Percentiles rank a stretch among this genome's conserved stretches.
phyloP scores from a whole-genome alignment of 768 basidiomycete species.

The Galerina sulciceps region DNA sequence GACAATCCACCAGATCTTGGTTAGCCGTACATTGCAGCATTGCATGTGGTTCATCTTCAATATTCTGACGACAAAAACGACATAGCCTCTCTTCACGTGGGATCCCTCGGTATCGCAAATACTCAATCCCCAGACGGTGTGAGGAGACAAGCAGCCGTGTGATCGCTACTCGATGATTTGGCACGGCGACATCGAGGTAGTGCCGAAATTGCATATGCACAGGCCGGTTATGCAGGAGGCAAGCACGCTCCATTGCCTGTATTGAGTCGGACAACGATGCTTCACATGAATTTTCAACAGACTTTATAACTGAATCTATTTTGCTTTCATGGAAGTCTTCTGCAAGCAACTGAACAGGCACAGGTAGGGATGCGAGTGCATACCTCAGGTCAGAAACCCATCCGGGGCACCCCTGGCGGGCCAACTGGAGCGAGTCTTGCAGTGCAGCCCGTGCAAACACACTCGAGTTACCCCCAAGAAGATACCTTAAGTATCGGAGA shows the following conservation, averaged over 20 bases:
- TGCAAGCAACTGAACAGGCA: not conserved
- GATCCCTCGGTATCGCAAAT: not conserved
- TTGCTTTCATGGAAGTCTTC: not conserved
- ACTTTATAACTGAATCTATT: not conserved
- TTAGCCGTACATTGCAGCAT: no score
- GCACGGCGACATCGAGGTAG: not conserved
- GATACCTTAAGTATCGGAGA: not conserved
- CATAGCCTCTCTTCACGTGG: not conserved
- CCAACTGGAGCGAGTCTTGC: not conserved
- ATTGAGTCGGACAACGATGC: not conserved
- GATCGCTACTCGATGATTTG: not conserved
- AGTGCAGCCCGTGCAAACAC: not conserved
- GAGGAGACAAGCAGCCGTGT: not conserved
- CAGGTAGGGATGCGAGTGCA: not conserved
- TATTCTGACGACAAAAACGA: not conserved
- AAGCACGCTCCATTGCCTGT: not conserved
- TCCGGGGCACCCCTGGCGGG: not conserved
- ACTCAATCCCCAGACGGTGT: not conserved
- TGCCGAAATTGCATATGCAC: not conserved
- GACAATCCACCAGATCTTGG: no score
- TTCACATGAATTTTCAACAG: not conserved
- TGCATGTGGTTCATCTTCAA: not conserved
- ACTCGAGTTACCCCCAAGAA: not conserved
- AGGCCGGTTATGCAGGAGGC: not conserved
- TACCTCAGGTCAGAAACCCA: not conserved